Base-by-base conservation (phyloP, 306 rosid genomes). In the Cotoneaster glaucophyllus region DNA sequence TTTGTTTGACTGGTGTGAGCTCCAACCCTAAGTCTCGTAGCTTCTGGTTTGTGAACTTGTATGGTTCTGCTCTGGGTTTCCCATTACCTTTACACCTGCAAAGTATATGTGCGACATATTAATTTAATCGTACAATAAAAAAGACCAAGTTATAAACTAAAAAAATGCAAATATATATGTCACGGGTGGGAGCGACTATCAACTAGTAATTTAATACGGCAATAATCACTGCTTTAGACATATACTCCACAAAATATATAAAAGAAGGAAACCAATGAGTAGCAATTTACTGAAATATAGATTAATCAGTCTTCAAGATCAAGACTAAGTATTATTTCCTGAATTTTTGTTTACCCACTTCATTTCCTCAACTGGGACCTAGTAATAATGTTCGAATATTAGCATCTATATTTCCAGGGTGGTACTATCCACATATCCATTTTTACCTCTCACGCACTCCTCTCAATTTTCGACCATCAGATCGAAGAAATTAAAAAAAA, bases 51-150 rank as follows among this genome's bases (percentile, higher is more conserved):
- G 97, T 84, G 77, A 81, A 92, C 73, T 67, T 84, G 85, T 92
- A 92, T 2, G 98, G 91, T 63, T 85, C 84, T 61, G 78, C 85
- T 59, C 91, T 86, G 0, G 98, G 98, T 71, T 90, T 95, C 68
- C 79, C 86, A 59, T 89, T 92, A 83, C 92, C 97, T 50, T 90
- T 87, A 80, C 96, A 90, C 81, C 98, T 95, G 74, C 75, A 78
- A 18, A 29, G 13, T 4, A 48, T 48, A 76, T 56, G 26, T 13
- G 53, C 37, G 4, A 65, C 6, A 28, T 32, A 19, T 65, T 32
- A 65, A 19, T 66, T 21, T n/a, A 67, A 39, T 39, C 53, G 21
- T 24, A 52, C 5, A 31, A 19, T 21, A 70, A 11, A 59, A 59
- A n/a, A 0, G 1, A 21, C 22, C 25, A 56, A 54, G 11, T 11